Percentiles rank a stretch among this genome's conserved stretches.
Evolutionary conservation across 2,329 filamentous ascomycete genomes (phyloP).

Genomic region (Acrocalymma vagum): DNA sequence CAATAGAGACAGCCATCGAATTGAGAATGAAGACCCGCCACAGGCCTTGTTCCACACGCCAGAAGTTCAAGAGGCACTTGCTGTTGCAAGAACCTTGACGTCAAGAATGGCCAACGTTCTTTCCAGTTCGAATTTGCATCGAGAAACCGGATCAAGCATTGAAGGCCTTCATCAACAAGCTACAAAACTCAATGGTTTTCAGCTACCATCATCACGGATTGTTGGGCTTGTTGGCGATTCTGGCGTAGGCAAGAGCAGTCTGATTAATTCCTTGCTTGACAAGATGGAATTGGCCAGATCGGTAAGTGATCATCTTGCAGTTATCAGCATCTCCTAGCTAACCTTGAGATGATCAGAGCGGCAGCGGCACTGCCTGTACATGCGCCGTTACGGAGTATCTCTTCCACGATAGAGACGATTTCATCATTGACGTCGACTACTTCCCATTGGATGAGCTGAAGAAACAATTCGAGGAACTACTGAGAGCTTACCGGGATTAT

Average conservation of each 20-base stretch:
- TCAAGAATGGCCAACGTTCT: slow-evolving; percentile 41
- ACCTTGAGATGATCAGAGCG: slow-evolving; percentile 46
- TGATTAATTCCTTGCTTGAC: slow-evolving; percentile 60
- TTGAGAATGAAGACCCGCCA: slow-evolving; percentile 27
- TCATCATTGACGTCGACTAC: slow-evolving; percentile 41
- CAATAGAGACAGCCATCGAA: slow-evolving; percentile 11
- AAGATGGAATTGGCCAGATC: slow-evolving; percentile 49
- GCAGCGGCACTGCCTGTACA: slow-evolving; percentile 56
- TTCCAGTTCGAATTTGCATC: slow-evolving; percentile 44
- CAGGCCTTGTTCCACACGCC: slow-evolving; percentile 8
- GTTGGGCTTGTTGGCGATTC: slow-evolving; percentile 61
- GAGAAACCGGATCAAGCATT: slow-evolving; percentile 52
- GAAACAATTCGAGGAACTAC: slow-evolving; percentile 46
- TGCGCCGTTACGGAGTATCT: slow-evolving; percentile 59
- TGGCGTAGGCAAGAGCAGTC: slow-evolving; percentile 60
- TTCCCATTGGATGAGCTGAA: slow-evolving; percentile 26
- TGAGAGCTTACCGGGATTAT: slow-evolving; percentile 50
- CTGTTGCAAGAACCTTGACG: slow-evolving; percentile 45
- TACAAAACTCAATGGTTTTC: slow-evolving; percentile 44
- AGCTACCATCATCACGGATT: slow-evolving; percentile 49
- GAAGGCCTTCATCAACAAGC: slow-evolving; percentile 44
- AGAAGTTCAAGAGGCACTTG: slow-evolving; percentile 20
- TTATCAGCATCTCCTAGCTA: slow-evolving; percentile 6
- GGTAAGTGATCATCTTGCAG: slow-evolving; percentile 42
- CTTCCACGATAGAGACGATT: slow-evolving; percentile 43